Evolutionary conservation across 306 rosid species (phyloP).

Genomic region (Amphicarpaea edgeworthii): DNA sequence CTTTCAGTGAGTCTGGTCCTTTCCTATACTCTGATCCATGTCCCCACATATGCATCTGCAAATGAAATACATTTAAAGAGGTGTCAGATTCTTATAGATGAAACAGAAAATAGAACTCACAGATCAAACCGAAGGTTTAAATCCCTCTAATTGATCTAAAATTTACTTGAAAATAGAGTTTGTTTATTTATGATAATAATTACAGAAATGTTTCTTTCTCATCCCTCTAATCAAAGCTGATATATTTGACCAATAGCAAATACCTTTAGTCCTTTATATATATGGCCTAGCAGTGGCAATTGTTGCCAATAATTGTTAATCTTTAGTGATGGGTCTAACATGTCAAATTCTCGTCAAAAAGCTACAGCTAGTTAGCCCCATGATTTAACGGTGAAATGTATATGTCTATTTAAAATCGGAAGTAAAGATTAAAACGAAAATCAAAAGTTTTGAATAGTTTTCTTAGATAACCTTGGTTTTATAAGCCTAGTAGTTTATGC

Average conservation of each 20-base stretch:
- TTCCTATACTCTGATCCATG: slow-evolving; percentile 94
- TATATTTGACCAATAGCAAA: slow-evolving; percentile 40
- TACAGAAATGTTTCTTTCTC: too few relatives aligned
- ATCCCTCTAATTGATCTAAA: neutral
- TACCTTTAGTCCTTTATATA: slow-evolving; percentile 8
- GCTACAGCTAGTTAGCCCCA: slow-evolving; percentile 18
- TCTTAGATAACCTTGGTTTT: neutral
- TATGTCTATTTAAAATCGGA: slow-evolving; percentile 33
- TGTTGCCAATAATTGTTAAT: slow-evolving; percentile 23
- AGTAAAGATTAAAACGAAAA: slow-evolving; percentile 1
- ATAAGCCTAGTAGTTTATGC: neutral
- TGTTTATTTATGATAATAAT: too few relatives aligned
- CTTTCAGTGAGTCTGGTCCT: slow-evolving; percentile 87
- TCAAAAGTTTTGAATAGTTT: slow-evolving; percentile 29
- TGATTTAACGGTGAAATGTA: slow-evolving; percentile 13
- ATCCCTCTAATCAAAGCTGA: neutral
- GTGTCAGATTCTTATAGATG: too few relatives aligned
- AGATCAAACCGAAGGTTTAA: too few relatives aligned
- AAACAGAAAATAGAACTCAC: too few relatives aligned
- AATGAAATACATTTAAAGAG: too few relatives aligned
- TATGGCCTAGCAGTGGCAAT: neutral
- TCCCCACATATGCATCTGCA: slow-evolving; percentile 99
- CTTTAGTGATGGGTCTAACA: slow-evolving; percentile 15
- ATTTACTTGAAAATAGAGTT: neutral
- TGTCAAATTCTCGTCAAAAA: slow-evolving; percentile 51